These are phyloP conservation scores for Diaporthe destruens DNA, from an alignment of 2,329 filamentous ascomycete species.

Conservation along the genomic window DNA sequence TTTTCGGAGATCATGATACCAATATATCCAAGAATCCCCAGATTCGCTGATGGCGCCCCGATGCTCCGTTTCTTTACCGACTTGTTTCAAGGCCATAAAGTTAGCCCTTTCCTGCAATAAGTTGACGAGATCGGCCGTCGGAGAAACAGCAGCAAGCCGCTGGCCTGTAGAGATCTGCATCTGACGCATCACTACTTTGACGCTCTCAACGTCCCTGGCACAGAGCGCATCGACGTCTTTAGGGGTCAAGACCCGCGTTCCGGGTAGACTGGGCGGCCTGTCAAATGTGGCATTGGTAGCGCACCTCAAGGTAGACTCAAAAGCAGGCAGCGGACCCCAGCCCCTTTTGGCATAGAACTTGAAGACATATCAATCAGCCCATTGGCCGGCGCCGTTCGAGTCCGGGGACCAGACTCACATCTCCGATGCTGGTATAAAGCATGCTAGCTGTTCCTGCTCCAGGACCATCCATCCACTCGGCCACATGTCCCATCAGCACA, in stretches of 20 bases:
- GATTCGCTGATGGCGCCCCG: not conserved
- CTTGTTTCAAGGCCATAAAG: not conserved
- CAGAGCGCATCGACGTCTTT: not conserved
- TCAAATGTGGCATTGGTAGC: not conserved
- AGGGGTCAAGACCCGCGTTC: not conserved
- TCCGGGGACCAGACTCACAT: not conserved
- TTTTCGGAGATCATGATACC: slow-evolving; percentile 27
- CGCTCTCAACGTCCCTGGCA: not conserved
- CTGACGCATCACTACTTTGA: not conserved
- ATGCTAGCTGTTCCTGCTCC: slow-evolving; percentile 12
- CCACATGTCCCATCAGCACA: slow-evolving; percentile 6
- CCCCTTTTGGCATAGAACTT: slow-evolving; percentile 28
- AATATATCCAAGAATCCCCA: slow-evolving; percentile 1
- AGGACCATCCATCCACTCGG: slow-evolving; percentile 19
- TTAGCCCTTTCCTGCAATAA: slow-evolving; percentile 5
- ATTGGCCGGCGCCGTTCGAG: not conserved
- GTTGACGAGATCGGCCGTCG: not conserved
- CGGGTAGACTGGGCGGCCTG: not conserved
- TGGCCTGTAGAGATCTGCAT: not conserved
- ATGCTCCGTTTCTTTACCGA: not conserved
- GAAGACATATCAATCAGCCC: not conserved
- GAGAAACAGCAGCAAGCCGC: not conserved
- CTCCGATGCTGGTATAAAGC: slow-evolving; percentile 26
- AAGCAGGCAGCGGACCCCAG: not conserved
- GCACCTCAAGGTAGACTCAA: slow-evolving; percentile 3